phyloP scores from a whole-genome alignment of 202 grass and related monocot genomes.

The Zoysia matrella region DNA sequence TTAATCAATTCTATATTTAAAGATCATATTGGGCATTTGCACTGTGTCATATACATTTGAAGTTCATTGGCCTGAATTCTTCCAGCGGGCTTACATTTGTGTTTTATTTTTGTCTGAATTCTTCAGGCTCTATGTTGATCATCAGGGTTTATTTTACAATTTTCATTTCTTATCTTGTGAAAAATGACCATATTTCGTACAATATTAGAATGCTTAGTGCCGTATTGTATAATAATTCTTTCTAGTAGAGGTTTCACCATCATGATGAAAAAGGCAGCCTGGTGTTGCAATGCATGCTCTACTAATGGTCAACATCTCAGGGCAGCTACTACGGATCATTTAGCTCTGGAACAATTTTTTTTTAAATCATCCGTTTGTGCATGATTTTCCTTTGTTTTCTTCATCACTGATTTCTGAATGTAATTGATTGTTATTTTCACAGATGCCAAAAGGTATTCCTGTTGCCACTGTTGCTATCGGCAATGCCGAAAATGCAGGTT shows the following conservation, averaged over 20 bases:
- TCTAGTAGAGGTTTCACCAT: not conserved
- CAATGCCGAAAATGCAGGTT: conserved; percentile 89
- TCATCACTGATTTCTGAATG: not conserved
- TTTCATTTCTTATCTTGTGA: not conserved
- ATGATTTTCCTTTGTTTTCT: conserved; percentile 5
- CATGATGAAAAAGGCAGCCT: not conserved
- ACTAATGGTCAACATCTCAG: not conserved
- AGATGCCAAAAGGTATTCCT: conserved; percentile 97
- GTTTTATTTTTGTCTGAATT: conserved; percentile 5
- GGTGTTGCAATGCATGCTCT: conserved; percentile 1
- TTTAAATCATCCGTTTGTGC: conserved; percentile 4
- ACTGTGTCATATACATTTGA: conserved; percentile 18
- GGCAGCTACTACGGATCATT: not conserved
- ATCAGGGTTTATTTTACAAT: not conserved
- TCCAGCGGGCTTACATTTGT: conserved; percentile 3
- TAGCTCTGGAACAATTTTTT: not conserved
- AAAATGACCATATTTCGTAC: not conserved
- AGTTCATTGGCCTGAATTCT: not conserved
- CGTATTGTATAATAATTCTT: conserved; percentile 3
- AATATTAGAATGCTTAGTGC: not conserved
- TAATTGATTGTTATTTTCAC: conserved; percentile 38
- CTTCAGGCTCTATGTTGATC: not conserved
- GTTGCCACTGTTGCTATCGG: conserved; percentile 77
- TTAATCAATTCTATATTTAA: conserved; percentile 32
- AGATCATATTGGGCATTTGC: conserved; percentile 8